Evolutionary conservation across 495 filamentous ascomycete genomes (phyloP).

Genomic region (Trichoderma gamsii): DNA sequence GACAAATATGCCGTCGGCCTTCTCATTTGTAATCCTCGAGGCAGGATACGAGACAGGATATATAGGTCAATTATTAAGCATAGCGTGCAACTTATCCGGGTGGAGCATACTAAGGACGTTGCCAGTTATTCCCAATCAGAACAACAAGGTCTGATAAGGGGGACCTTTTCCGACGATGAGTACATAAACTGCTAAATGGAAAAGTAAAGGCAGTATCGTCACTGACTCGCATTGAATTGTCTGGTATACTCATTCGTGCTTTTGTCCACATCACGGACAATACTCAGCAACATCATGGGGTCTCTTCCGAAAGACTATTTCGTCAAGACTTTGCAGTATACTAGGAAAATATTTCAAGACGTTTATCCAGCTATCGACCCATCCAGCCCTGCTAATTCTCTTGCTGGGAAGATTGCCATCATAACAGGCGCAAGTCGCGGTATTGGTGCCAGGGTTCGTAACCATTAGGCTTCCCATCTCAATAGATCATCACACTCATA

Average conservation of each 20-base stretch:
- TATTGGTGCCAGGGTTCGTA: slow-evolving; percentile 29
- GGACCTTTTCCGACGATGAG: no score
- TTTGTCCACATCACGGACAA: background rate
- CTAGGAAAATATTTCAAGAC: slow-evolving; percentile 35
- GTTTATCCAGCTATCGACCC: slow-evolving; percentile 41
- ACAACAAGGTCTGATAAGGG: no score
- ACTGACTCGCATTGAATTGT: no score
- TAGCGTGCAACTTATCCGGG: no score
- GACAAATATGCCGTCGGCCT: no score
- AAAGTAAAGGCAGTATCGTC: background rate
- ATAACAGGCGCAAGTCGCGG: slow-evolving; percentile 44
- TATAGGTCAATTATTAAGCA: no score
- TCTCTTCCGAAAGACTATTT: slow-evolving; percentile 25
- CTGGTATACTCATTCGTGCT: no score
- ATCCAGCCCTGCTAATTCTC: slow-evolving; percentile 24
- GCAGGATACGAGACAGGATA: no score
- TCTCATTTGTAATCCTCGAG: no score
- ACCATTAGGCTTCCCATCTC: background rate
- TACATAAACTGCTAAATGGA: no score
- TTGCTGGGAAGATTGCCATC: slow-evolving; percentile 37
- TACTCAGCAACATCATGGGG: slow-evolving; percentile 17
- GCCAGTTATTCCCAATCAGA: no score
- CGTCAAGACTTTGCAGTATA: slow-evolving; percentile 26
- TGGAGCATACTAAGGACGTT: no score
- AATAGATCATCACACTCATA: background rate